phyloP scores from a whole-genome alignment of 2,329 filamentous ascomycete genomes.

The Phyllosticta citribraziliensis region DNA sequence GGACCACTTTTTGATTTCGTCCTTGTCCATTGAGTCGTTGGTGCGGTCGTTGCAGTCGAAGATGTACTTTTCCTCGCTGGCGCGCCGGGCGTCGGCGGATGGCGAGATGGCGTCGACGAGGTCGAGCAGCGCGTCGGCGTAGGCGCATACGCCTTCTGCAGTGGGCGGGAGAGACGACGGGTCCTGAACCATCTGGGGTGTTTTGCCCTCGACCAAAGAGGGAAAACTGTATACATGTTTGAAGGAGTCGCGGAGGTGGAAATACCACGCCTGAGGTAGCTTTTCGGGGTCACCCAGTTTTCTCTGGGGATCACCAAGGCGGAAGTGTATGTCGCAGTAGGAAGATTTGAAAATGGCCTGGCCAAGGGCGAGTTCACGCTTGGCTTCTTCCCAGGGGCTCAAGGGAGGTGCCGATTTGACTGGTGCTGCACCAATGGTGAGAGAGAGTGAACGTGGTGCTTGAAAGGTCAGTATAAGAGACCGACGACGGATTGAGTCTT shows the following conservation, averaged over 20 bases:
- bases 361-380: conserved; percentile 49
- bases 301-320: not conserved
- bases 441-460: conserved; percentile 21
- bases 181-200: not conserved
- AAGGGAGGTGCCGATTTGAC: conserved; percentile 18
- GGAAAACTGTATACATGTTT: conserved; percentile 17
- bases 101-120: conserved; percentile 41
- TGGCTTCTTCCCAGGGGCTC: conserved; percentile 43
- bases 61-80: conserved; percentile 39
- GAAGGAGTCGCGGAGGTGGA: not conserved
- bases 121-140: conserved; percentile 35
- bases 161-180: not conserved
- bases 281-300: not conserved
- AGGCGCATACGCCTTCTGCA: conserved; percentile 30
- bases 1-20: no score
- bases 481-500: not conserved
- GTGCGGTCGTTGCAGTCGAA: conserved; percentile 49
- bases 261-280: conserved; percentile 26
- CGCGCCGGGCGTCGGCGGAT: conserved; percentile 33
- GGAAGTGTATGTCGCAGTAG: conserved; percentile 4
- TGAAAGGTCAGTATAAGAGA: conserved; percentile 2
- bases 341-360: conserved; percentile 34
- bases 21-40: conserved; percentile 19
- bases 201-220: not conserved
- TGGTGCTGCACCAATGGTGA: conserved; percentile 8